Evolutionary conservation across 1,139 yeast genomes (phyloP).

Genomic region (Diutina mesorugosa): DNA sequence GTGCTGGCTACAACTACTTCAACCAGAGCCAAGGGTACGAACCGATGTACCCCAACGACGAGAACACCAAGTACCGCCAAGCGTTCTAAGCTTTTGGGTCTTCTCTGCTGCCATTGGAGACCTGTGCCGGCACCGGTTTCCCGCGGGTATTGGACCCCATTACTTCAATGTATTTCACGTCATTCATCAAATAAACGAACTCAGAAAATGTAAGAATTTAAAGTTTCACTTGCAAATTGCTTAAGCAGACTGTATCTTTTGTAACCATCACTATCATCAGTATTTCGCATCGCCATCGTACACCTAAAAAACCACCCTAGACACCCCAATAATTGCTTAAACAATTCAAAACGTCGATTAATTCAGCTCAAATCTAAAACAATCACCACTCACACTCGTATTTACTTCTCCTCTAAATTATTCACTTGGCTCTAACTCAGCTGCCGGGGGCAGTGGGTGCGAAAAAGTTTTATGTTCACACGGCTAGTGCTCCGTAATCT

Average conservation of each 20-base stretch:
- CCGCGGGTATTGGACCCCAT: neutral
- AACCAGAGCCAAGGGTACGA: neutral
- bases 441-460: neutral
- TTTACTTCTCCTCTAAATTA: too few species aligned
- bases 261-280: too few species aligned
- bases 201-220: too few species aligned
- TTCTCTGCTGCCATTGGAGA: neutral
- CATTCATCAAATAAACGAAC: neutral
- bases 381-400: too few species aligned
- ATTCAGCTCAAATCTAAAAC: too few species aligned
- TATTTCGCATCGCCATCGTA: too few species aligned
- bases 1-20: neutral
- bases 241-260: too few species aligned
- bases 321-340: too few species aligned
- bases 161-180: too few species aligned
- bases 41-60: neutral
- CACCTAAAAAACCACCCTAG: too few species aligned
- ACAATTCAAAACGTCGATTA: too few species aligned
- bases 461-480: neutral
- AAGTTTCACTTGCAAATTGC: too few species aligned
- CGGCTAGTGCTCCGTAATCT: slow-evolving; percentile 2
- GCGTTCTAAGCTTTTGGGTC: neutral
- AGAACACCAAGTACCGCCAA: neutral
- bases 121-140: neutral
- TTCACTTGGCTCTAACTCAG: neutral